Conservation (phyloP, 2,329 filamentous ascomycete genomes). For the Colletotrichum paranaense region DNA sequence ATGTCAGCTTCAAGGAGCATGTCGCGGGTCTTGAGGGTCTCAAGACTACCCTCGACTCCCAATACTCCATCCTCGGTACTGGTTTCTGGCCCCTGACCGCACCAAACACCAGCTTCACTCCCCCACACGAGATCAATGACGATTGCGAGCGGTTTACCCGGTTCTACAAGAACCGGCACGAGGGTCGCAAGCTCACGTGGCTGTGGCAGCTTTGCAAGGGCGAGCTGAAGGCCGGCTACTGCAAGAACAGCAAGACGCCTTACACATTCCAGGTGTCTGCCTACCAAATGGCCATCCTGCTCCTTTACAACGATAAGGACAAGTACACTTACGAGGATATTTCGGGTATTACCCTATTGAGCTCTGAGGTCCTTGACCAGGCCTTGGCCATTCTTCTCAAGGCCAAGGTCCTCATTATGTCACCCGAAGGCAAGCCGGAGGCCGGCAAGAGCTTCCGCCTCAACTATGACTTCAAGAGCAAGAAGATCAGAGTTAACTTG, state of each 20-base stretch:
- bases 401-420: conserved; percentile 85
- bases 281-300: conserved; percentile 95
- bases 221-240: conserved; percentile 93
- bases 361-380: conserved; percentile 85
- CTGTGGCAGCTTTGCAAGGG: conserved; percentile 98
- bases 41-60: conserved; percentile 82
- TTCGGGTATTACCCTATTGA: conserved; percentile 81
- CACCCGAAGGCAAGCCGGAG: conserved; percentile 79
- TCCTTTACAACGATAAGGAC: conserved; percentile 94
- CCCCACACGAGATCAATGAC: conserved; percentile 84
- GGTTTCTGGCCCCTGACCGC: conserved; percentile 96
- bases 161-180: conserved; percentile 98
- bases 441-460: conserved; percentile 84
- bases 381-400: conserved; percentile 89
- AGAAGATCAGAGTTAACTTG: conserved; percentile 97
- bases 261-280: conserved; percentile 98
- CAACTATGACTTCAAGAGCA: conserved; percentile 97
- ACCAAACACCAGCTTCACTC: conserved; percentile 88
- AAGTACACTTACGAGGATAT: conserved; percentile 90
- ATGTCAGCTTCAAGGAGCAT: conserved; percentile 87
- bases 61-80: conserved; percentile 93
- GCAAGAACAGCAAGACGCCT: conserved; percentile 87
- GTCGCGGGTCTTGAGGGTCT: conserved; percentile 72
- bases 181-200: conserved; percentile 96
- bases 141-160: conserved; percentile 90